These are phyloP conservation scores for Coffea canephora DNA, from an alignment of 257 asterid genomes.

Conservation along the genomic window DNA sequence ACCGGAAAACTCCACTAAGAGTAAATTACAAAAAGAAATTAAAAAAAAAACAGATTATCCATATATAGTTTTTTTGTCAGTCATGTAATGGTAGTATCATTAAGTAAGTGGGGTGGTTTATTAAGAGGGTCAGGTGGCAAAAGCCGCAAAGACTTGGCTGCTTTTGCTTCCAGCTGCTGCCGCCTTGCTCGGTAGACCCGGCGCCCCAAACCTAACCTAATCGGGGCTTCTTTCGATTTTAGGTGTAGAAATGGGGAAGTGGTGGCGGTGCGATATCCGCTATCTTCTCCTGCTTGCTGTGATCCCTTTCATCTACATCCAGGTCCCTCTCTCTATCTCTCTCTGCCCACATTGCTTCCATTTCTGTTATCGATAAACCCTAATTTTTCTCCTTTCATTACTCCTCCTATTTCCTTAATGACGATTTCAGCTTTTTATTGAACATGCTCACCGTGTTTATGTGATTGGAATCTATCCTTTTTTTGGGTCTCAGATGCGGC, in stretches of 20 bases:
- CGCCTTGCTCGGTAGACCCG: no score
- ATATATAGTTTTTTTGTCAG: no score
- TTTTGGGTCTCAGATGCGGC: slow-evolving; percentile 70
- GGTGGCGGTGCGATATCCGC: slow-evolving; percentile 63
- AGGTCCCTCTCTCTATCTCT: slow-evolving; percentile 35
- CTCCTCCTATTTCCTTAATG: neutral
- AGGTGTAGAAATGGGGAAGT: slow-evolving; percentile 27
- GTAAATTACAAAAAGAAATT: no score
- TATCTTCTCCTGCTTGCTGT: slow-evolving; percentile 67
- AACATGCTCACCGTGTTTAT: slow-evolving; percentile 12
- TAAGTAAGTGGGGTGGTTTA: no score
- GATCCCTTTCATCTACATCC: slow-evolving; percentile 77
- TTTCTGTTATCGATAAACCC: neutral
- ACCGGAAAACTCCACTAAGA: no score
- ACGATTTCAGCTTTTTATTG: neutral
- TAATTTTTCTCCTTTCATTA: neutral
- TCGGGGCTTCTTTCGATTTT: no score
- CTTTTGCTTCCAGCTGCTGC: no score
- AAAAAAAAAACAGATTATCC: no score
- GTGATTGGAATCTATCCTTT: slow-evolving; percentile 22
- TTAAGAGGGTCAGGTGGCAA: no score
- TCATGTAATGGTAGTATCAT: no score
- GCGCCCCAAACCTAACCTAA: no score
- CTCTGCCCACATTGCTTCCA: neutral
- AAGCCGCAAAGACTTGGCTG: no score